Evolutionary conservation across 805 yeast species (phyloP), one percentile per base, ranked within the genome.

Genomic region (Wickerhamiella slavikovae): DNA sequence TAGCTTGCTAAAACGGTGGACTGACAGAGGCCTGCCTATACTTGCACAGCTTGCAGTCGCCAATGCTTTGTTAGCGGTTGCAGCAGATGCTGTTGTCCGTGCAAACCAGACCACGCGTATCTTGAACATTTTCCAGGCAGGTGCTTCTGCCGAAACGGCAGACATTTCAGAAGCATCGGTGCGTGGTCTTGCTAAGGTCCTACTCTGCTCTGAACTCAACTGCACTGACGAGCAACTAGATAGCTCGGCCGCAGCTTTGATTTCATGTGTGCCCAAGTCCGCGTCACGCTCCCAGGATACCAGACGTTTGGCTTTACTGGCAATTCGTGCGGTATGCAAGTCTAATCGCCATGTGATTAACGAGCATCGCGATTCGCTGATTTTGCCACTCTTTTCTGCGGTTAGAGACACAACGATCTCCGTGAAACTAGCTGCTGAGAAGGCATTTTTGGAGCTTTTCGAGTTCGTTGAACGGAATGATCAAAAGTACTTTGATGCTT

Each of bases 401-500:
- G 73, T 85, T 24, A 63, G 98, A 39, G 94, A 83, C 44, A 62
- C 71, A n/a, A 60, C 78, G 28, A 79, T 85, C 44, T 95, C 98
- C 4, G 72, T 85, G 40, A 83, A 82, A 44, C 60, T 85, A 37
- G 94, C 95, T 1, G 93, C 93, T 5, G 98, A 85, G 49, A 79
- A 79, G 55, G 82, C 91, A 1, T 82, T 65, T 49, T 48, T 83
- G 39, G 68, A 78, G 2, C 47, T 80, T 12, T 74, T 82, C 52
- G 59, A 64, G 28, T 56, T 85, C 41, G 72, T 77, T 19, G 93
- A 76, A 37, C 44, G 43, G 4, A 64, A 55, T 7, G 55, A 59
- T 14, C 47, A 64, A 54, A 49, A 37, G 1, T 47, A 52, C 16
- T 80, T 78, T 55, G 64, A 62, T 31, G 42, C 43, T 8, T 85